Evolutionary conservation across 306 rosid species (phyloP), one percentile per base, ranked within the genome.

Genomic region (Begonia peltatifolia): DNA sequence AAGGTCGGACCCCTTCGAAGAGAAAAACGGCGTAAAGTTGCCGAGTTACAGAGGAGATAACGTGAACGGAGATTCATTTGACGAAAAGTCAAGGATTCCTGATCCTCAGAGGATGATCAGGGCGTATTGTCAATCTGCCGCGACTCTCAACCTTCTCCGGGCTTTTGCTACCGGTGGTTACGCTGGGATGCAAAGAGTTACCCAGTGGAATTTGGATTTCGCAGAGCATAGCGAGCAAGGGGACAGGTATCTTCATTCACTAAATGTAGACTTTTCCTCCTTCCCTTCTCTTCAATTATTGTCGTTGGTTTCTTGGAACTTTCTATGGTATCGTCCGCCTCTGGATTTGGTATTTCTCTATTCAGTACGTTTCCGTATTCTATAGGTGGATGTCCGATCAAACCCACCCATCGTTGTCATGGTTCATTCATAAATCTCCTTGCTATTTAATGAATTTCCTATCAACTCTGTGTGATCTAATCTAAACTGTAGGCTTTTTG

Each of bases 31-130:
- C 10, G 84, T 85, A 56, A 90, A 83, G 82, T 77, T 90, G 50
- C 99, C 99, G 8, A 90, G 99, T 70, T 90, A 90, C 82, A 75
- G 99, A 68, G 99, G 99, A 4, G 99, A 90, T 64, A 90, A 90
- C 65, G 68, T 90, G 35, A 90, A 90, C 23, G 99, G 99, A 12
- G 99, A 90, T 52, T 15, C 94, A 1, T 90, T 90, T 55, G 84
- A 90, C 56, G 66, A 52, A 49, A 81, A 90, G 49, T 86, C 99
- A 0, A 83, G 99, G 73, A 68, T 46, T 52, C 99, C 99, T 0
- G 99, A 90, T 80, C 99, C 99, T 3, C 80, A 90, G 67, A 80
- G 99, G 76, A 53, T 90, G 88, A 80, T 90, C 42, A 71, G 99
- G 41, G 99, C 99, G 12, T 90, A 90, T 61, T 85, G 99, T 63